A percentile compares a stretch with the other conserved stretches of the same genome.
Conservation (phyloP, 257 asterid genomes). For the Solanum rostratum region DNA sequence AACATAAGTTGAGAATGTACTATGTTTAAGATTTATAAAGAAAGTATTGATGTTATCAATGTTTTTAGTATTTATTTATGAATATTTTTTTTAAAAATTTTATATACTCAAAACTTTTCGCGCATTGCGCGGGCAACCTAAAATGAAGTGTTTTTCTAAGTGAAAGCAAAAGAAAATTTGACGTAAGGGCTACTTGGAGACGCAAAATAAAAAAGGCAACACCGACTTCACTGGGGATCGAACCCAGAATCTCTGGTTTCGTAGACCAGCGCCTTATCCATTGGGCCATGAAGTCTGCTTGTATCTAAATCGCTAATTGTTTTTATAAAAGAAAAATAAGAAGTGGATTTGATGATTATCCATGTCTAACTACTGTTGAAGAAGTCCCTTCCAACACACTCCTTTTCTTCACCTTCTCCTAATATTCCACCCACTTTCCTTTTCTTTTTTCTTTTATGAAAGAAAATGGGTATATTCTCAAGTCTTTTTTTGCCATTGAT, state of each 20-base stretch:
- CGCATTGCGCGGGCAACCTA: no score
- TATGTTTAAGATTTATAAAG: no score
- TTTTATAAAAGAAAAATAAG: no score
- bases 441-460: not conserved
- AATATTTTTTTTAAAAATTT: no score
- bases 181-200: not conserved
- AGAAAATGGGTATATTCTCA: not conserved
- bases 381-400: not conserved
- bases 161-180: not conserved
- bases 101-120: no score
- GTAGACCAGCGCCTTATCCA: conserved; percentile 99
- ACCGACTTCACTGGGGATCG: conserved; percentile 62
- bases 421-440: conserved; percentile 1
- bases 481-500: not conserved
- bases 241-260: conserved; percentile 99
- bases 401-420: not conserved
- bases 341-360: not conserved
- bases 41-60: no score
- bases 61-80: no score
- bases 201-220: no score
- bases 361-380: not conserved
- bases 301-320: fast-evolving
- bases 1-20: no score
- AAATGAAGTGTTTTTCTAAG: no score
- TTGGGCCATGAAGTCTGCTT: conserved; percentile 39